Evolutionary conservation across 495 filamentous ascomycete genomes (phyloP).

Genomic region (Aspergillus heteromorphus): DNA sequence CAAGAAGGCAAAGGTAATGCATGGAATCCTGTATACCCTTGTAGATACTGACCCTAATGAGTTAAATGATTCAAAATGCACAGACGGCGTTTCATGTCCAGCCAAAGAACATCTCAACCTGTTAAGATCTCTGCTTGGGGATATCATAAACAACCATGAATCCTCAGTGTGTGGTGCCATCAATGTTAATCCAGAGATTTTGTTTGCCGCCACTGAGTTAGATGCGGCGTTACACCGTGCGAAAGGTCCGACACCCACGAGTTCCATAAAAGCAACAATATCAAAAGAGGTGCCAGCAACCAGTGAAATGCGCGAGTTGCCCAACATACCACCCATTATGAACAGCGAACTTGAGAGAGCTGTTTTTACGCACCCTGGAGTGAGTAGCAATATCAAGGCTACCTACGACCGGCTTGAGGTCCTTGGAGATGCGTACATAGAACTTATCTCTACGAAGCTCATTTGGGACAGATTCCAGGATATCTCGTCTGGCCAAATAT

Average conservation of each 20-base stretch:
- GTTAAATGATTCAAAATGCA: neutral
- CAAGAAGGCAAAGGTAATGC: constrained; percentile 8
- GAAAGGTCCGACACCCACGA: neutral
- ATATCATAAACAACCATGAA: neutral
- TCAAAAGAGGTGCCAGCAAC: neutral
- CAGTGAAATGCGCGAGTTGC: constrained; percentile 18
- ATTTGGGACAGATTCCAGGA: constrained; percentile 58
- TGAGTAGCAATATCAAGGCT: constrained; percentile 23
- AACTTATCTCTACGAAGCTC: constrained; percentile 60
- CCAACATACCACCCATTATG: constrained; percentile 53
- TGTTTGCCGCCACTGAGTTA: constrained; percentile 19
- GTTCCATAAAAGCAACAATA: constrained; percentile 2
- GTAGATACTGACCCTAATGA: neutral
- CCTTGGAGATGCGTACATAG: constrained; percentile 70
- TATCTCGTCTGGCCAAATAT: constrained; percentile 53
- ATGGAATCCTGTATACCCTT: neutral
- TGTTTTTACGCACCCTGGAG: constrained; percentile 63
- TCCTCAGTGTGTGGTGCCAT: neutral
- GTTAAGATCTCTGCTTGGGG: neutral
- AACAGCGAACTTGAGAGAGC: constrained; percentile 52
- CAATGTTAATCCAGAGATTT: constrained; percentile 17
- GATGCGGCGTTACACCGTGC: constrained; percentile 12
- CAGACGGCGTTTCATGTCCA: neutral
- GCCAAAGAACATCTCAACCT: neutral
- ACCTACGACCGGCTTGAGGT: constrained; percentile 70